Evolutionary conservation across 2,329 filamentous ascomycete species (phyloP).

Genomic region (Tolypocladium nubicola): DNA sequence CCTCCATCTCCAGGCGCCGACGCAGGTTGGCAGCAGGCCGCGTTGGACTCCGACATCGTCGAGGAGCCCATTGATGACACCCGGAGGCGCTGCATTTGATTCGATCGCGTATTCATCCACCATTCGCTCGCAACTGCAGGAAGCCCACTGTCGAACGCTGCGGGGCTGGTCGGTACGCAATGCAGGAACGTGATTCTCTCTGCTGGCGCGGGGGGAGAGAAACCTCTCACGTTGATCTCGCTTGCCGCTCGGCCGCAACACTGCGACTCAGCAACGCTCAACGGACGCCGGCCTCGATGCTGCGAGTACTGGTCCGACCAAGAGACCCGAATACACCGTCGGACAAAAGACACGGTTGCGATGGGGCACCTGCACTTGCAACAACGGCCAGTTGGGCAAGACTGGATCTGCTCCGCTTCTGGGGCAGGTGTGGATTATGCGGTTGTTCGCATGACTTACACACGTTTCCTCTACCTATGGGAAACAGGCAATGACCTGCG

Average conservation of each 20-base stretch:
- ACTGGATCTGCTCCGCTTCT: background rate
- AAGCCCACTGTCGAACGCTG: background rate
- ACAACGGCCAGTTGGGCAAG: background rate
- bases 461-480: background rate
- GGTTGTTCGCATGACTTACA: background rate
- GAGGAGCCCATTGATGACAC: background rate
- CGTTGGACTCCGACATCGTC: background rate
- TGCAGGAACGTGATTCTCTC: background rate
- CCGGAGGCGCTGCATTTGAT: background rate
- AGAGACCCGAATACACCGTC: background rate
- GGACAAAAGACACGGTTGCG: background rate
- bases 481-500: background rate
- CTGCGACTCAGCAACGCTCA: background rate
- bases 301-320: background rate
- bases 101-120: background rate
- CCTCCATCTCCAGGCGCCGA: conserved; percentile 10
- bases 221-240: background rate
- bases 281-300: background rate
- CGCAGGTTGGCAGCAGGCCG: background rate
- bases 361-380: background rate
- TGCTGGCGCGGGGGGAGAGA: background rate
- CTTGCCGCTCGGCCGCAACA: background rate
- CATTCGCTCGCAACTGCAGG: too few relatives aligned
- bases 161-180: background rate
- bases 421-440: background rate